Conservation (phyloP, 257 asterid species). For the Eucommia ulmoides region DNA sequence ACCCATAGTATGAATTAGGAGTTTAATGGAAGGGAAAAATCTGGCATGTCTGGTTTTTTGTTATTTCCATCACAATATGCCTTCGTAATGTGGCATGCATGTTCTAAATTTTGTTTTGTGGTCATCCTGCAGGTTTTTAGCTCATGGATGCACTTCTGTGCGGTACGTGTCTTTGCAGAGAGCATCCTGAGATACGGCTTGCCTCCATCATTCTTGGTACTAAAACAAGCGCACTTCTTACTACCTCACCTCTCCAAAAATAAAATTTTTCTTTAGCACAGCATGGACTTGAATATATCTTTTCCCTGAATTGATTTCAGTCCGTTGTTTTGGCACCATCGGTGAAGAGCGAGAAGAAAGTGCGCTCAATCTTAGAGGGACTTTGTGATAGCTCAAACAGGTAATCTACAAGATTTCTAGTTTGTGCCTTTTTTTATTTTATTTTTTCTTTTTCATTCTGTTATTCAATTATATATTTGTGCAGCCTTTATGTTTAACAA, state of each 20-base stretch:
- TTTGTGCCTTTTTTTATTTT: no score
- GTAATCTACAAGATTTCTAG: slow-evolving; percentile 21
- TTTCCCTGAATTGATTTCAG: slow-evolving; percentile 22
- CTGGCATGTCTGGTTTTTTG: background rate
- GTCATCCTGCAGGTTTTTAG: slow-evolving; percentile 54
- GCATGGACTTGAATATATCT: background rate
- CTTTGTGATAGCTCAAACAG: slow-evolving; percentile 62
- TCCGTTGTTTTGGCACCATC: slow-evolving; percentile 79
- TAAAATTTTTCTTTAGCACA: no score
- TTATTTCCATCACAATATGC: no score
- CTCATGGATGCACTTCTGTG: slow-evolving; percentile 91
- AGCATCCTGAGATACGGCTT: slow-evolving; percentile 88
- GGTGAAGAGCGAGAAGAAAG: slow-evolving; percentile 77
- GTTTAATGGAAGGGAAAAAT: background rate
- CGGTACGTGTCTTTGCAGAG: slow-evolving; percentile 36
- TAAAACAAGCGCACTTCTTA: background rate
- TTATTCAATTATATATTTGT: no score
- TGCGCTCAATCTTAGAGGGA: slow-evolving; percentile 68
- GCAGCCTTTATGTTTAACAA: no score
- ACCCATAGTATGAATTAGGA: background rate
- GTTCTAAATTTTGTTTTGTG: no score
- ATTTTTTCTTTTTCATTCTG: no score
- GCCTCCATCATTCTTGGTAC: slow-evolving; percentile 63
- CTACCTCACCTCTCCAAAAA: no score
- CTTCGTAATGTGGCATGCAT: no score